A percentile compares a stretch with the other conserved stretches of the same genome.
Evolutionary conservation across 306 rosid species (phyloP).

Genomic region (Prinsepia uniflora): DNA sequence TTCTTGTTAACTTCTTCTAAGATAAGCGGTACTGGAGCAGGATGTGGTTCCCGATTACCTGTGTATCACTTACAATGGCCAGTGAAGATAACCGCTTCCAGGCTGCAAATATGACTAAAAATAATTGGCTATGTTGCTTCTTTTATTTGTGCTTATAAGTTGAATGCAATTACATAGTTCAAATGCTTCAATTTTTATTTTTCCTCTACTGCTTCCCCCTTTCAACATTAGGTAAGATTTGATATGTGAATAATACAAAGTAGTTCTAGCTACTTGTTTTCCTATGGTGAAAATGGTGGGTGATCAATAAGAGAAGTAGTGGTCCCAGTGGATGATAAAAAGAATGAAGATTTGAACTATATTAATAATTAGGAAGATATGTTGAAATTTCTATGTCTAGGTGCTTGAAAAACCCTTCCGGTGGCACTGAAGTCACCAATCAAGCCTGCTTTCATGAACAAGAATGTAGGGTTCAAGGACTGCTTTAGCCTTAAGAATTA

Average conservation of each 20-base stretch:
- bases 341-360: not conserved
- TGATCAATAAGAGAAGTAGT: not conserved
- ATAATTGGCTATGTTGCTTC: not conserved
- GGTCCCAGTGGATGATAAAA: not conserved
- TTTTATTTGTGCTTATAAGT: not conserved
- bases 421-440: not conserved
- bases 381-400: not conserved
- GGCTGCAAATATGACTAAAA: not conserved
- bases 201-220: not conserved
- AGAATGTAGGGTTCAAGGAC: not conserved
- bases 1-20: too few relatives aligned
- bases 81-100: too few relatives aligned
- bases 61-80: too few relatives aligned
- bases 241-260: not conserved
- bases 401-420: not conserved
- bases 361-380: not conserved
- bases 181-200: not conserved
- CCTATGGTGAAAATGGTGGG: not conserved
- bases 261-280: not conserved
- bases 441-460: not conserved
- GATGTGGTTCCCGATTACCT: too few relatives aligned
- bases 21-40: too few relatives aligned
- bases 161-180: not conserved
- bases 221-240: not conserved
- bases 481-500: not conserved